These are phyloP conservation scores for Cubamyces lactineus DNA, from an alignment of 768 basidiomycete species.

Conservation along the genomic window DNA sequence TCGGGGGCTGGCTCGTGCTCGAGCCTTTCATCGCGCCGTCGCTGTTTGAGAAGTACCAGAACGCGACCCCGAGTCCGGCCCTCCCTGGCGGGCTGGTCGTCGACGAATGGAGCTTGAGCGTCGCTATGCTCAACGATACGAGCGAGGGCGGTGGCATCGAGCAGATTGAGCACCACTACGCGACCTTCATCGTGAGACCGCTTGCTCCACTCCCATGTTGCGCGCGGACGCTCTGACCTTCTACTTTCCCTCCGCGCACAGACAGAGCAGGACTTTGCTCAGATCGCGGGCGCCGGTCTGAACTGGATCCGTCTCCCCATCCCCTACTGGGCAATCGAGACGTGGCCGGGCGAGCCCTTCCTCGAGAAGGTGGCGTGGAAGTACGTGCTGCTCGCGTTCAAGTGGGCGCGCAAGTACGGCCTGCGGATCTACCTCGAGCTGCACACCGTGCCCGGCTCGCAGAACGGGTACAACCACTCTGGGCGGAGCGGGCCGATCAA, in stretches of 20 bases:
- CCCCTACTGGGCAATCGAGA: conserved; percentile 83
- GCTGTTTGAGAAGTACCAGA: conserved; percentile 64
- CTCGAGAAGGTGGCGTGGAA: conserved; percentile 78
- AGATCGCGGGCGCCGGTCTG: conserved; percentile 86
- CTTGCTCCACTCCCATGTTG: not conserved
- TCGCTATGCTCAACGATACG: conserved; percentile 66
- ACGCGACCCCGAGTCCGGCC: conserved; percentile 27
- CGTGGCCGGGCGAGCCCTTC: conserved; percentile 76
- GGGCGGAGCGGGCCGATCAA: conserved; percentile 67
- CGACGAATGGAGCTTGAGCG: conserved; percentile 77
- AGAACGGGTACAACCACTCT: conserved; percentile 70
- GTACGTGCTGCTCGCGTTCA: conserved; percentile 77
- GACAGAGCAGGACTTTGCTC: conserved; percentile 89
- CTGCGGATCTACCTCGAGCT: conserved; percentile 82
- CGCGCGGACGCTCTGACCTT: not conserved
- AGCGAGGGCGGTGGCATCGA: conserved; percentile 59
- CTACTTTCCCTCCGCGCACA: conserved; percentile 33
- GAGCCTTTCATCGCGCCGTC: conserved; percentile 81
- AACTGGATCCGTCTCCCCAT: conserved; percentile 87
- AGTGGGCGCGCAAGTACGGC: conserved; percentile 92
- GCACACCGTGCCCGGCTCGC: conserved; percentile 81
- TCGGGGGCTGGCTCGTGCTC: conserved; percentile 77
- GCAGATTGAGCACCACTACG: conserved; percentile 78
- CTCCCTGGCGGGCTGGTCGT: conserved; percentile 36
- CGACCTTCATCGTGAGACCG: conserved; percentile 76